These are phyloP conservation scores for Tetracladium setigerum DNA, from an alignment of 495 filamentous ascomycete genomes.

Conservation along the genomic window DNA sequence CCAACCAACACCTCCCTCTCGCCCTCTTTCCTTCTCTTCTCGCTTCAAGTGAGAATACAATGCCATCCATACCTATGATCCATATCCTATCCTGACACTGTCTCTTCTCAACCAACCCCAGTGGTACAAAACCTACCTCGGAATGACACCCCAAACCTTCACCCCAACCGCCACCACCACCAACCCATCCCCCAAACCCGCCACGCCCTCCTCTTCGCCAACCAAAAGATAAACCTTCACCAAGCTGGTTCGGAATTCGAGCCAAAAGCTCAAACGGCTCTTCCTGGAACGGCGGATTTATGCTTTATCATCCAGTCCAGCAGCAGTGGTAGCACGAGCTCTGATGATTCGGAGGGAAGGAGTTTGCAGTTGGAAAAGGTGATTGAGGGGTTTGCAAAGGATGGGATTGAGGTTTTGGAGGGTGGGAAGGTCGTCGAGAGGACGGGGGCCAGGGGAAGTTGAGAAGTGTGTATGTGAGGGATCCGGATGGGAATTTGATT, in stretches of 20 bases:
- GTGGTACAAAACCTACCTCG: slow-evolving; percentile 39
- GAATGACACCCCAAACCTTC: slow-evolving; percentile 43
- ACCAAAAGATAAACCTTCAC: slow-evolving; percentile 50
- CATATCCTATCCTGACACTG: too few species aligned
- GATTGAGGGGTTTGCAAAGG: slow-evolving; percentile 24
- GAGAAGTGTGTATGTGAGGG: slow-evolving; percentile 47
- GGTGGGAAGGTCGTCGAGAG: slow-evolving; percentile 35
- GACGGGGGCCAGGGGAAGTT: slow-evolving; percentile 41
- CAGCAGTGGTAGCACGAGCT: too few species aligned
- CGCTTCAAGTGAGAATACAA: too few species aligned
- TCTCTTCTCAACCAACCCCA: background rate
- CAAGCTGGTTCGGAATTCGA: slow-evolving; percentile 42
- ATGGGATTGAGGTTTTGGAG: slow-evolving; percentile 31
- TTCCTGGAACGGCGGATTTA: slow-evolving; percentile 44
- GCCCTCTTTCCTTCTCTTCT: too few species aligned
- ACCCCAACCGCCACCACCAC: slow-evolving; percentile 25
- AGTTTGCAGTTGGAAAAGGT: slow-evolving; percentile 20
- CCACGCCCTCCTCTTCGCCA: slow-evolving; percentile 42
- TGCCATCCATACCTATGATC: too few species aligned
- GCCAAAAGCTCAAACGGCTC: slow-evolving; percentile 40
- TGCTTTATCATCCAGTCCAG: slow-evolving; percentile 39
- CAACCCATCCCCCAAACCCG: slow-evolving; percentile 22
- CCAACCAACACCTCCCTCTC: too few species aligned
- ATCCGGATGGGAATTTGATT: slow-evolving; percentile 50
- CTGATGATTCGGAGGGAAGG: slow-evolving; percentile 18